Percentiles rank a stretch among this genome's conserved stretches.
phyloP scores from a whole-genome alignment of 495 filamentous ascomycete species.

The Xylona heveae region DNA sequence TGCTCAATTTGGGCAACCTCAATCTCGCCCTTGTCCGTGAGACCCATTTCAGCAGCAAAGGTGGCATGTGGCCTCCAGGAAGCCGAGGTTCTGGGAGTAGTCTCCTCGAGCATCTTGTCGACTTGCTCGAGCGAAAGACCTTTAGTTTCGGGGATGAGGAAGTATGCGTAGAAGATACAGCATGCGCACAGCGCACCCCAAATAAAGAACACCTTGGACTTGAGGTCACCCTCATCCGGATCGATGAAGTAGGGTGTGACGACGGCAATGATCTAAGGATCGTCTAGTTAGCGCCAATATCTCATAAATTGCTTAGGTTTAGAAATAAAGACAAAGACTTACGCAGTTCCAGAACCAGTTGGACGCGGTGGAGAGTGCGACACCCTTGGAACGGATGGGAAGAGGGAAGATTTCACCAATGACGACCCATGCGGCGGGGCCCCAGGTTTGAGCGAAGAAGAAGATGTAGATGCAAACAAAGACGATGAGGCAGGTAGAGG shows the following conservation, averaged over 20 bases:
- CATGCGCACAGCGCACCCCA: constrained; percentile 49
- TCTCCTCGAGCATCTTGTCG: constrained; percentile 77
- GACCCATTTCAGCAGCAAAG: constrained; percentile 39
- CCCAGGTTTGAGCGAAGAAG: constrained; percentile 36
- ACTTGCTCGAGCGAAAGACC: constrained; percentile 75
- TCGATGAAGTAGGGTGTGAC: constrained; percentile 69
- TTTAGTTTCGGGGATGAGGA: constrained; percentile 73
- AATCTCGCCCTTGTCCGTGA: constrained; percentile 18
- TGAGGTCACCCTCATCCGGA: constrained; percentile 29
- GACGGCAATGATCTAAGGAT: constrained; percentile 31
- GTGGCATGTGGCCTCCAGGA: constrained; percentile 53
- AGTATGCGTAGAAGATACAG: constrained; percentile 51
- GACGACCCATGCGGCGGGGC: constrained; percentile 39
- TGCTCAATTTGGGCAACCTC: background rate
- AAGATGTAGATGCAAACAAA: constrained; percentile 42
- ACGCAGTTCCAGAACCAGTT: constrained; percentile 36
- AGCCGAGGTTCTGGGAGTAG: constrained; percentile 43
- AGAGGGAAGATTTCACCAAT: constrained; percentile 45
- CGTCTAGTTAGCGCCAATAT: too few relatives aligned
- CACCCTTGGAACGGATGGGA: constrained; percentile 44
- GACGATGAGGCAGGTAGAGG: constrained; percentile 42
- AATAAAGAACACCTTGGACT: constrained; percentile 57
- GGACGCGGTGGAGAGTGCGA: constrained; percentile 37
- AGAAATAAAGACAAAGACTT: too few relatives aligned
- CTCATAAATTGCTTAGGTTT: too few relatives aligned